These are phyloP conservation scores for Malus hybrid DNA, from an alignment of 331 rosid genomes.

Conservation along the genomic window DNA sequence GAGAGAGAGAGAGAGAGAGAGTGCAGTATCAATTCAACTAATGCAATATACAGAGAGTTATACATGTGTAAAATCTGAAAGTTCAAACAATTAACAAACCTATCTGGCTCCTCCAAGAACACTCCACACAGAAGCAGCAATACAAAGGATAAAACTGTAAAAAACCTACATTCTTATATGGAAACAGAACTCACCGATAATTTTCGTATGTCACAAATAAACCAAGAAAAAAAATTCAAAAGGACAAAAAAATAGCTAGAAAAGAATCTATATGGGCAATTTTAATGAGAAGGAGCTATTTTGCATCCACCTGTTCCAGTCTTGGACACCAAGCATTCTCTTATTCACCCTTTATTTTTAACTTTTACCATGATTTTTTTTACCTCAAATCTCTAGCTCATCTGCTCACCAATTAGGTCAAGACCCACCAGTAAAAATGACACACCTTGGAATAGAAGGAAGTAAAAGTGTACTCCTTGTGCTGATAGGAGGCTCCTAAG, in stretches of 20 bases:
- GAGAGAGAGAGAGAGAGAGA: neutral
- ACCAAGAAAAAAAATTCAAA: slow-evolving; percentile 1
- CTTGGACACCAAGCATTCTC: slow-evolving; percentile 12
- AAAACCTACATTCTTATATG: neutral
- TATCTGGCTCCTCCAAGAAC: neutral
- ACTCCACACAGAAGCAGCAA: neutral
- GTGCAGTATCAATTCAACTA: neutral
- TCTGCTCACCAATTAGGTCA: slow-evolving; percentile 52
- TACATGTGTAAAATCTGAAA: slow-evolving; percentile 12
- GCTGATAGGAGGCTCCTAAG: slow-evolving; percentile 49
- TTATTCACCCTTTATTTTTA: slow-evolving; percentile 18
- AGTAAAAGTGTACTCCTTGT: slow-evolving; percentile 56
- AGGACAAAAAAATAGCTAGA: neutral
- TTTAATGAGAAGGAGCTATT: slow-evolving; percentile 31
- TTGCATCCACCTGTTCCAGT: slow-evolving; percentile 13
- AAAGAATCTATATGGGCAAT: slow-evolving; percentile 23
- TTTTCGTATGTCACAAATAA: no score
- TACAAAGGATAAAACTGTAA: neutral
- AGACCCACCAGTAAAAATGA: slow-evolving; percentile 48
- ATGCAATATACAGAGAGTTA: slow-evolving; percentile 6
- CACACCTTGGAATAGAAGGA: slow-evolving; percentile 46
- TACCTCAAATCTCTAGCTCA: slow-evolving; percentile 25
- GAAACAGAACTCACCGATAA: slow-evolving; percentile 1
- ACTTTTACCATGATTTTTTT: slow-evolving; percentile 3
- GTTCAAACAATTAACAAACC: neutral